Conservation (phyloP, 2,329 filamentous ascomycete species). For the Pseudogymnoascus sp. region DNA sequence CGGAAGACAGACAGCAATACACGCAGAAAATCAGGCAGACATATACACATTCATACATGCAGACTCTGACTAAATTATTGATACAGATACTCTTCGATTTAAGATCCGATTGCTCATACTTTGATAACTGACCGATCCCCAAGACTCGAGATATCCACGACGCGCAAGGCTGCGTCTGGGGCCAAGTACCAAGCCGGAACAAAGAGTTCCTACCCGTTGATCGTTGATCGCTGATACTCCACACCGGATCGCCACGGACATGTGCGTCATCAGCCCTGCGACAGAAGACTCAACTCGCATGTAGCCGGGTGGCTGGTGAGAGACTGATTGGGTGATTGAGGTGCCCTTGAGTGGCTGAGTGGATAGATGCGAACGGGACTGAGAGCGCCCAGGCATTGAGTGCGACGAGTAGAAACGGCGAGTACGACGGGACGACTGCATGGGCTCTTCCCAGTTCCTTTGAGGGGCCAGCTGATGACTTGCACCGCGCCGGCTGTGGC, state of each 20-base stretch:
- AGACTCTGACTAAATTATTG: background rate
- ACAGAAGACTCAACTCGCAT: background rate
- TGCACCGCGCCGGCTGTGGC: background rate
- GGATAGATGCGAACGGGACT: background rate
- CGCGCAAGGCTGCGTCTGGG: background rate
- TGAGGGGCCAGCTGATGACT: background rate
- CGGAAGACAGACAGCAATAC: background rate
- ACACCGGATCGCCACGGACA: constrained; percentile 3
- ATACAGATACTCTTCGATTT: background rate
- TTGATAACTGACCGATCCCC: background rate
- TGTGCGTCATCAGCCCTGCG: constrained; percentile 6
- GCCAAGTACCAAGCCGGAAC: constrained; percentile 3
- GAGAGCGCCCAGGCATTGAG: background rate
- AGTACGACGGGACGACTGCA: background rate
- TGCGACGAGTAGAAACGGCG: background rate
- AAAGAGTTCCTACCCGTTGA: background rate
- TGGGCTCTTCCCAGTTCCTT: background rate
- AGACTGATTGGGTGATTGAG: background rate
- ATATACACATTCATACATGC: background rate
- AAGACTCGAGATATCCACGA: background rate
- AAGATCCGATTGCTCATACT: background rate
- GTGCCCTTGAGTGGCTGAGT: background rate
- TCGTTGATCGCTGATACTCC: background rate
- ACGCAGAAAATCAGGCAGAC: background rate
- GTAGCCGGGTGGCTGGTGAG: background rate